phyloP scores from a whole-genome alignment of 805 yeast genomes.

The Ogataea ganodermae region DNA sequence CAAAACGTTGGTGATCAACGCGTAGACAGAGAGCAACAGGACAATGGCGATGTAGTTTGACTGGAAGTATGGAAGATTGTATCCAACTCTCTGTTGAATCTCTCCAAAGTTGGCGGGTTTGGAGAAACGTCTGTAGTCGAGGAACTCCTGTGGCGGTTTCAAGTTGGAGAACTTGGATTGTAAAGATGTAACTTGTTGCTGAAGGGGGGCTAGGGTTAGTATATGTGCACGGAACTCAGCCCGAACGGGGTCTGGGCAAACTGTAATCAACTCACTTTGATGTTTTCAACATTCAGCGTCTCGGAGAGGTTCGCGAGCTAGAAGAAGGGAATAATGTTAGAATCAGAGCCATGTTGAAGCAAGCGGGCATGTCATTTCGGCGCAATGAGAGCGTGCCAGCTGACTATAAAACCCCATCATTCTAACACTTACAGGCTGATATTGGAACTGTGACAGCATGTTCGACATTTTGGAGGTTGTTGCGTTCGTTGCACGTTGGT shows the following conservation, averaged over 20 bases:
- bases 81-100: slow-evolving; percentile 82
- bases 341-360: not conserved
- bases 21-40: slow-evolving; percentile 73
- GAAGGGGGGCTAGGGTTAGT: not conserved
- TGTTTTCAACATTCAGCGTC: slow-evolving; percentile 49
- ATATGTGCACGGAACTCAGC: no score
- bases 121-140: slow-evolving; percentile 84
- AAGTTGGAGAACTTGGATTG: slow-evolving; percentile 69
- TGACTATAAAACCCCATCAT: not conserved
- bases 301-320: slow-evolving; percentile 48
- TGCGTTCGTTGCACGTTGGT: not conserved
- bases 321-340: not conserved
- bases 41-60: slow-evolving; percentile 82
- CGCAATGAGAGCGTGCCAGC: not conserved
- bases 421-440: slow-evolving; percentile 40
- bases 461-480: slow-evolving; percentile 17
- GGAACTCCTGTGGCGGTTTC: slow-evolving; percentile 90
- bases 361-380: not conserved
- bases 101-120: slow-evolving; percentile 91
- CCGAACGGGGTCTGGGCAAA: no score
- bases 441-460: slow-evolving; percentile 41
- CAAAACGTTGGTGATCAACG: slow-evolving; percentile 81
- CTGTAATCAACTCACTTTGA: slow-evolving; percentile 35
- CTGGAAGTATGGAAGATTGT: slow-evolving; percentile 82
- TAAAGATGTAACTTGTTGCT: slow-evolving; percentile 43